phyloP scores from a whole-genome alignment of 768 basidiomycete species.

The Mycena galericulata region DNA sequence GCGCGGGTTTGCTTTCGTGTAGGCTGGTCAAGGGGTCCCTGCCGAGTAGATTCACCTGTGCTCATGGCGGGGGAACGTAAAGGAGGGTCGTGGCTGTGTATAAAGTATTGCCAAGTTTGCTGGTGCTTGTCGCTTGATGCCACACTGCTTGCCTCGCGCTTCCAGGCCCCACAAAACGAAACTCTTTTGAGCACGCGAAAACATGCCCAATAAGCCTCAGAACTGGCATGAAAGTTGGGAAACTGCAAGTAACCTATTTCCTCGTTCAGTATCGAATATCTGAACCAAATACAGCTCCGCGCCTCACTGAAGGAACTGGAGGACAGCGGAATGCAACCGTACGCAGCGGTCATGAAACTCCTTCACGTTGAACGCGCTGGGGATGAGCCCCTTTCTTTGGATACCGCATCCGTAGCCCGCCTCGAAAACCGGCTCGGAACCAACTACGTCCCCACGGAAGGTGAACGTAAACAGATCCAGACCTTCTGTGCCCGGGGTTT shows the following conservation, averaged over 20 bases:
- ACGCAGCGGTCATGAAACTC: not conserved
- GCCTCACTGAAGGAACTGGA: not conserved
- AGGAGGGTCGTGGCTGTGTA: too few relatives aligned
- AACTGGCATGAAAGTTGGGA: conserved; percentile 12
- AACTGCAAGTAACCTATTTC: not conserved
- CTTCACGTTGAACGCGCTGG: not conserved
- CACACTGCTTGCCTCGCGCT: too few relatives aligned
- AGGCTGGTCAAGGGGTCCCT: too few relatives aligned
- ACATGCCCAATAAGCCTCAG: not conserved
- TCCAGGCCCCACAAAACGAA: too few relatives aligned
- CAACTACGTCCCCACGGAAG: conserved; percentile 3
- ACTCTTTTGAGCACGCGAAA: too few relatives aligned
- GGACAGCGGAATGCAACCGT: not conserved
- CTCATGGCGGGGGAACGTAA: too few relatives aligned
- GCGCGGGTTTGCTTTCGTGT: too few relatives aligned
- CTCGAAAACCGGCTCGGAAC: conserved; percentile 5
- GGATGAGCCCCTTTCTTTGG: not conserved
- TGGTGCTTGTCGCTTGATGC: too few relatives aligned
- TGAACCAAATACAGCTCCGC: not conserved
- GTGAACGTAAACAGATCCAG: not conserved
- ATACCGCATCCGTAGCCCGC: not conserved
- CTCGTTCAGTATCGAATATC: not conserved
- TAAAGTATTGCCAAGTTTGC: too few relatives aligned
- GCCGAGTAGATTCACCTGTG: too few relatives aligned
- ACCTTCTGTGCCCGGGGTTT: not conserved